These are phyloP conservation scores for Aspergillus thermomutatus DNA, from an alignment of 2,329 filamentous ascomycete species.

Conservation along the genomic window DNA sequence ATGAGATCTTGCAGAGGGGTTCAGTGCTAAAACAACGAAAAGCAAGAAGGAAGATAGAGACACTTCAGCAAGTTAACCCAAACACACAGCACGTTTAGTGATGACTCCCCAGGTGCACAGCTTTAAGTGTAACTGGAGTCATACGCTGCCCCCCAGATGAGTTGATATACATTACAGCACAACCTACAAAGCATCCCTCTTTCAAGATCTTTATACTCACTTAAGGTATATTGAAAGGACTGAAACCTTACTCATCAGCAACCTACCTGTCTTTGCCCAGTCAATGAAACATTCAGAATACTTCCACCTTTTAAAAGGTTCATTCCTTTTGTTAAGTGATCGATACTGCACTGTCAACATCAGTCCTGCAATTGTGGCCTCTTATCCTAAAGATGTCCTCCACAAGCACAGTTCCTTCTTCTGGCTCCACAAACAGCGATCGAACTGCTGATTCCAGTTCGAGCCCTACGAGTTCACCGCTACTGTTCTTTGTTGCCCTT, in stretches of 20 bases:
- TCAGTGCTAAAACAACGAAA: background rate
- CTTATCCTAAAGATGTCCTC: conserved; percentile 23
- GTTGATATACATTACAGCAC: conserved; percentile 1
- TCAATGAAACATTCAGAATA: background rate
- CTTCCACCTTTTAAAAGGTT: background rate
- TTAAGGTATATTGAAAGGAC: background rate
- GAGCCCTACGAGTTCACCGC: conserved; percentile 65
- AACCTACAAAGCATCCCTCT: background rate
- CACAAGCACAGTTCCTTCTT: conserved; percentile 24
- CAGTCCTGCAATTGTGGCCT: background rate
- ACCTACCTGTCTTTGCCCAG: background rate
- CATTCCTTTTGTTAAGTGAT: background rate
- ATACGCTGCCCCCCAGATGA: conserved; percentile 10
- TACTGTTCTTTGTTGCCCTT: conserved; percentile 90
- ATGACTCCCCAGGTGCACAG: conserved; percentile 9
- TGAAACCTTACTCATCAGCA: background rate
- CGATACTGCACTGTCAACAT: background rate
- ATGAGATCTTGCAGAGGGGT: background rate
- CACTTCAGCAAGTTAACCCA: background rate
- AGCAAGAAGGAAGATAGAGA: background rate
- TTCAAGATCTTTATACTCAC: background rate
- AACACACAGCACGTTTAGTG: conserved; percentile 3
- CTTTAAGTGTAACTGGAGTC: conserved; percentile 7
- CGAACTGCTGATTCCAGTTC: conserved; percentile 29
- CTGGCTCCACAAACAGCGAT: conserved; percentile 26